phyloP scores from a whole-genome alignment of 1,284 basidiomycete species.

The Cystobasidium slooffiae region DNA sequence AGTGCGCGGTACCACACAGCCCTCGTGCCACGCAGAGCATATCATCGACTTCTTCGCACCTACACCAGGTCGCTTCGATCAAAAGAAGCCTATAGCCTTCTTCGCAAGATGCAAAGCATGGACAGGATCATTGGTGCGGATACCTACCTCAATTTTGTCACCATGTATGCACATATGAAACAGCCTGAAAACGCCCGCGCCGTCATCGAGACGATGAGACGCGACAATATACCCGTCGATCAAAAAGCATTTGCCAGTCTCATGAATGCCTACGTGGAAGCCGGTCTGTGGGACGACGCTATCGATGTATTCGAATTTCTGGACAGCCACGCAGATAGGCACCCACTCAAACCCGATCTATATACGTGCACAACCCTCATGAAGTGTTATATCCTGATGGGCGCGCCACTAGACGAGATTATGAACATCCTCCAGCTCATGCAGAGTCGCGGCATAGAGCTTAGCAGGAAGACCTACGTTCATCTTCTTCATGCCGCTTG shows the following conservation, averaged over 20 bases:
- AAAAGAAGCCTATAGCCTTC: constrained; percentile 65
- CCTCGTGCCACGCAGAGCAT: background rate
- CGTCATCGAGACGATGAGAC: constrained; percentile 67
- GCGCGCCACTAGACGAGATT: constrained; percentile 73
- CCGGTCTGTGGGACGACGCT: constrained; percentile 76
- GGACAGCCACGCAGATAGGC: constrained; percentile 56
- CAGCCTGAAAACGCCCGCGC: constrained; percentile 72
- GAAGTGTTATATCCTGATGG: constrained; percentile 81
- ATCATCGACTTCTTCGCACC: constrained; percentile 63
- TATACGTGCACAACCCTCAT: constrained; percentile 75
- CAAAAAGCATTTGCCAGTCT: constrained; percentile 70
- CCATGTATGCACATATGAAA: constrained; percentile 67
- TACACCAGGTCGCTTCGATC: constrained; percentile 63
- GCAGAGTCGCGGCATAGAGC: constrained; percentile 62
- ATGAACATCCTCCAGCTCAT: constrained; percentile 69
- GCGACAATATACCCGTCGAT: constrained; percentile 68
- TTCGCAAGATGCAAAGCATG: constrained; percentile 61
- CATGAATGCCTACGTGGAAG: constrained; percentile 82
- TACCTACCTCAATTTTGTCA: constrained; percentile 71
- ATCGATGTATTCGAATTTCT: constrained; percentile 75
- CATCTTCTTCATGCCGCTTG: constrained; percentile 82
- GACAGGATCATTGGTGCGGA: constrained; percentile 60
- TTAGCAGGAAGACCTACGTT: constrained; percentile 72
- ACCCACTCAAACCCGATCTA: constrained; percentile 51
- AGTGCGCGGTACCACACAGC: background rate